Base-by-base conservation (phyloP, 2,329 filamentous ascomycete genomes). In the Amauroascus niger region DNA sequence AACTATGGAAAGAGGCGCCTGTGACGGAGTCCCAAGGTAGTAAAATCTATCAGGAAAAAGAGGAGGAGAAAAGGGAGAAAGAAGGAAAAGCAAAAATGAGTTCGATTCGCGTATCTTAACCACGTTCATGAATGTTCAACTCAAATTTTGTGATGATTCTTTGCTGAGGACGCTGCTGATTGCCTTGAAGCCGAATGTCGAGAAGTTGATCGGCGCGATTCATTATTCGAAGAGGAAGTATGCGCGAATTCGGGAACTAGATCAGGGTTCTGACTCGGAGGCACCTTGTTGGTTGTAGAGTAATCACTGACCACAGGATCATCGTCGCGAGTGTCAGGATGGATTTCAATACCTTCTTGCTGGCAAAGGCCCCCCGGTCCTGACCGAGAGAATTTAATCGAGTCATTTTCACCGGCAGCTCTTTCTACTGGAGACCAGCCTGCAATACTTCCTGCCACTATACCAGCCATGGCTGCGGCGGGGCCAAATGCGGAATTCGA, bases 391-490 rank as follows among this genome's bases (percentile, higher is more conserved):
- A 74, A 71, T 13, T 62, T 65, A 52, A 70, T 62, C 3, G 67
- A 63, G 52, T 72, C 70, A n/a, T 61, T 61, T 24, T 69, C 69
- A 7, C 64, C 65, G 6, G 59, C 59, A 14, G 37, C 56, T 52
- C 76, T 69, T 57, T 81, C 80, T 51, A 83, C 79, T 0, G 73
- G 81, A 33, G 80, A 83, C 79, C 79, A 84, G 40, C 80, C 81
- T 40, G 76, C 80, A 59, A 84, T 76, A 63, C 79, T 82, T 51
- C 81, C 81, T n/a, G 81, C 81, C 35, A 84, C 75, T 46, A 84
- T 75, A 60, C 81, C 81, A 22, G 80, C 81, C 80, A 83, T 83
- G 35, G 81, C 81, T 44, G 79, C 75, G 13, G 79, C 80, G 7
- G 81, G 77, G 4, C 78, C 80, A 59, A 83, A 76, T 1, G 72